Percentiles rank a stretch among this genome's conserved stretches.
Evolutionary conservation across 768 basidiomycete genomes (phyloP).

Genomic region (Mycena belliarum): DNA sequence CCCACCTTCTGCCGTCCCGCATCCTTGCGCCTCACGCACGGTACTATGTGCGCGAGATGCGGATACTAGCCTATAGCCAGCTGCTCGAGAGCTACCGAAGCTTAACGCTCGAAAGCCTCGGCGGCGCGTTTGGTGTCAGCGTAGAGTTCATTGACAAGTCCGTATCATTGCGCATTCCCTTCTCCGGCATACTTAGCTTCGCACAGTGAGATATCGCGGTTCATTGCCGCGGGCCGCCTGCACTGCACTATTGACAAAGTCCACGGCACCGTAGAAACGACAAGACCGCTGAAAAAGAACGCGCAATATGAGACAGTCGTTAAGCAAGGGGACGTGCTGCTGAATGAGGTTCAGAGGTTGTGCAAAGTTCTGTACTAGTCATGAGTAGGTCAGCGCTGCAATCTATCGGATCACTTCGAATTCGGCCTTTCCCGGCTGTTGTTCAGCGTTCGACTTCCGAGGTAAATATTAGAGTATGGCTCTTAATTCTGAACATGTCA

Average conservation of each 20-base stretch:
- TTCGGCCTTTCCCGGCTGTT: no score
- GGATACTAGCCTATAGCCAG: slow-evolving; percentile 90
- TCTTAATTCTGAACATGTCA: no score
- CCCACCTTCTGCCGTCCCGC: slow-evolving; percentile 84
- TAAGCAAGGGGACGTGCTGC: slow-evolving; percentile 85
- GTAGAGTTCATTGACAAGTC: slow-evolving; percentile 86
- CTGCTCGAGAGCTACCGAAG: slow-evolving; percentile 90
- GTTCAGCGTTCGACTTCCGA: no score
- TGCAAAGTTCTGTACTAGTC: slow-evolving; percentile 83
- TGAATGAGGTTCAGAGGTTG: slow-evolving; percentile 85
- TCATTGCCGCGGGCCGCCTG: slow-evolving; percentile 86
- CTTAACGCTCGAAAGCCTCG: slow-evolving; percentile 85
- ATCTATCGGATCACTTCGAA: no score
- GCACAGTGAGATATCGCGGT: slow-evolving; percentile 81
- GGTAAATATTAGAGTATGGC: no score
- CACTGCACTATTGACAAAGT: slow-evolving; percentile 94
- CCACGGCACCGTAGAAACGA: slow-evolving; percentile 91
- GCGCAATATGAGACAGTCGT: slow-evolving; percentile 93
- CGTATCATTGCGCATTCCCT: slow-evolving; percentile 31
- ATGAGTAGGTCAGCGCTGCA: no score
- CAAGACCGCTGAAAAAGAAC: slow-evolving; percentile 65
- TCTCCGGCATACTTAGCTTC: neutral
- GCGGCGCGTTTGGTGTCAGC: slow-evolving; percentile 86
- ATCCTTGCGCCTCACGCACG: slow-evolving; percentile 83
- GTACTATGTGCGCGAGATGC: slow-evolving; percentile 94